Conservation (phyloP, 1,139 yeast species). For the Hansenula lynferdii region DNA sequence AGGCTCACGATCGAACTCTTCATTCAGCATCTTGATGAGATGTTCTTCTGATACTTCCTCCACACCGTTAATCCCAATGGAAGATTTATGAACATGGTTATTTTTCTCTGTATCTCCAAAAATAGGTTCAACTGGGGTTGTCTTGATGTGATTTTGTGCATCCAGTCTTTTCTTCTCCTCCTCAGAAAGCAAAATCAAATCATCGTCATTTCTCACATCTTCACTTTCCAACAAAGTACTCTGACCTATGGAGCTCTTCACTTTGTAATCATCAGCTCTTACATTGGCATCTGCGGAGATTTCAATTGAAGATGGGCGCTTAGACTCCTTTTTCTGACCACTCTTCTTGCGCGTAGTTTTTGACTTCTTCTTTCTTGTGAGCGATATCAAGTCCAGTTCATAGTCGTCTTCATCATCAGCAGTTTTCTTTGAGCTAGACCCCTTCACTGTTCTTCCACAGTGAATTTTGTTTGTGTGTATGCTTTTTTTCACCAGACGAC, state of each 20-base stretch:
- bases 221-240: neutral
- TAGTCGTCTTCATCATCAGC: slow-evolving; percentile 6
- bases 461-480: slow-evolving; percentile 1
- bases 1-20: neutral
- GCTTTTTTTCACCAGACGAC: neutral
- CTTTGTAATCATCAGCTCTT: neutral
- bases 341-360: neutral
- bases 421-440: neutral
- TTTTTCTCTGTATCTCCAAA: neutral
- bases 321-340: too few relatives aligned
- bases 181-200: neutral
- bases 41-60: neutral
- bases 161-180: neutral
- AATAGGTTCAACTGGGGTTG: neutral
- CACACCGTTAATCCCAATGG: neutral
- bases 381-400: slow-evolving; percentile 14
- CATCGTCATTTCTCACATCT: neutral
- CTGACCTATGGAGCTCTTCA: neutral
- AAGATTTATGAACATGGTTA: neutral
- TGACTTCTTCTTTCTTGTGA: slow-evolving; percentile 4
- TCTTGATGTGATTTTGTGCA: neutral
- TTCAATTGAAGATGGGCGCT: too few relatives aligned
- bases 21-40: neutral
- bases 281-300: neutral
- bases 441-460: neutral